phyloP scores from a whole-genome alignment of 1,284 basidiomycete genomes.

The Rhodotorula sp. region DNA sequence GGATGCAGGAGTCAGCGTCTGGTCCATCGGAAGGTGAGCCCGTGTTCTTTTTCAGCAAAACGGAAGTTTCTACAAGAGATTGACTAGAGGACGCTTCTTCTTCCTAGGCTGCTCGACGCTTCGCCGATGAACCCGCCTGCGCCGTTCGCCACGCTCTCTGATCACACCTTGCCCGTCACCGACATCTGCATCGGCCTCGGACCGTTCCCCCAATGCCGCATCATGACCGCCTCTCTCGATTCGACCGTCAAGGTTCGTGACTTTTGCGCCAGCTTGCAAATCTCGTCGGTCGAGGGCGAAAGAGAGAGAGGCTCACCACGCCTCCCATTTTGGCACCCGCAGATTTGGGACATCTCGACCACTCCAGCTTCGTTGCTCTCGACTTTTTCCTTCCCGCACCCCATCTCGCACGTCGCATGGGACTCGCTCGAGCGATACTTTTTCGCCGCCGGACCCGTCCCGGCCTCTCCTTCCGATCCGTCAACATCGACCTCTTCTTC shows the following conservation, averaged over 20 bases:
- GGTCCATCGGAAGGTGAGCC: conserved; percentile 83
- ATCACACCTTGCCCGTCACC: conserved; percentile 87
- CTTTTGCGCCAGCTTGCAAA: too few relatives aligned
- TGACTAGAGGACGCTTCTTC: background rate
- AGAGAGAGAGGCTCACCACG: background rate
- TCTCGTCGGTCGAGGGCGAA: too few relatives aligned
- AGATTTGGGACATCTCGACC: conserved; percentile 41
- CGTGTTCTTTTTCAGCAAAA: too few relatives aligned
- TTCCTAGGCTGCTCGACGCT: conserved; percentile 21
- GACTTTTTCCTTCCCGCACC: conserved; percentile 49
- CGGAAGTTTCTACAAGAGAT: too few relatives aligned
- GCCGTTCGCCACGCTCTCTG: conserved; percentile 76
- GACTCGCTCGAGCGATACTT: conserved; percentile 82
- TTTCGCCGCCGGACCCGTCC: conserved; percentile 62
- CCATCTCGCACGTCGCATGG: conserved; percentile 68
- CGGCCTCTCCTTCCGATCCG: conserved; percentile 49
- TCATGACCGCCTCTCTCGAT: conserved; percentile 80
- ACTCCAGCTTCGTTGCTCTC: conserved; percentile 35
- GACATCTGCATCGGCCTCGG: conserved; percentile 77
- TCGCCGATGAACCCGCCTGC: conserved; percentile 54
- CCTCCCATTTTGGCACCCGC: background rate
- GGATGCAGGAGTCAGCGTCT: conserved; percentile 83
- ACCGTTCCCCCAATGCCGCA: conserved; percentile 64
- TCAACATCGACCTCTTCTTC: conserved; percentile 38
- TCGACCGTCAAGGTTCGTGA: conserved; percentile 81